These are phyloP conservation scores for Oryza coarctata DNA, from an alignment of 176 grass and related monocot genomes.

Conservation along the genomic window DNA sequence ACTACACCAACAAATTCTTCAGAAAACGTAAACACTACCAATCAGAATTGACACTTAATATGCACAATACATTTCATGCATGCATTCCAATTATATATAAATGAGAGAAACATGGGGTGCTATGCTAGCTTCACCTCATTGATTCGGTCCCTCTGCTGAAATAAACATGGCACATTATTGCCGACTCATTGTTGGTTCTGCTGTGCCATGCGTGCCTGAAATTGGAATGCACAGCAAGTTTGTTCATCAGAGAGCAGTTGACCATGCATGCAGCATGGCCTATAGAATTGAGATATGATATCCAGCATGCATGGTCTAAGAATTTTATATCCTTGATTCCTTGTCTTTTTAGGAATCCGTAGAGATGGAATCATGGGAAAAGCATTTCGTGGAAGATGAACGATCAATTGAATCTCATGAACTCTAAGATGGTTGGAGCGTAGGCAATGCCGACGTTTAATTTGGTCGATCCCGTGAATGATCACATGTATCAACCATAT, in stretches of 20 bases:
- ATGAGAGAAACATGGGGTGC: no score
- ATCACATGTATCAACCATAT: not conserved
- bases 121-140: no score
- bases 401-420: not conserved
- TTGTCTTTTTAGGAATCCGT: not conserved
- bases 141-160: no score
- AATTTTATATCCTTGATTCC: not conserved
- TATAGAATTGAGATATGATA: not conserved
- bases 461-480: not conserved
- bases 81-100: no score
- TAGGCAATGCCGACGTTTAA: not conserved
- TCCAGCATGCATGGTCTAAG: not conserved
- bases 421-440: not conserved
- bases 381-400: not conserved
- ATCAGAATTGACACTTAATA: no score
- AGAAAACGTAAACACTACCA: no score
- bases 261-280: not conserved
- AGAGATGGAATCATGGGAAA: not conserved
- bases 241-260: not conserved
- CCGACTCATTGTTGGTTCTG: not conserved
- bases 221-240: not conserved
- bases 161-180: no score
- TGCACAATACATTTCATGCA: no score
- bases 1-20: no score
- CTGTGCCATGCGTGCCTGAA: not conserved